These are phyloP conservation scores for Diplocarpon rosae DNA, from an alignment of 2,329 filamentous ascomycete species.

Conservation along the genomic window DNA sequence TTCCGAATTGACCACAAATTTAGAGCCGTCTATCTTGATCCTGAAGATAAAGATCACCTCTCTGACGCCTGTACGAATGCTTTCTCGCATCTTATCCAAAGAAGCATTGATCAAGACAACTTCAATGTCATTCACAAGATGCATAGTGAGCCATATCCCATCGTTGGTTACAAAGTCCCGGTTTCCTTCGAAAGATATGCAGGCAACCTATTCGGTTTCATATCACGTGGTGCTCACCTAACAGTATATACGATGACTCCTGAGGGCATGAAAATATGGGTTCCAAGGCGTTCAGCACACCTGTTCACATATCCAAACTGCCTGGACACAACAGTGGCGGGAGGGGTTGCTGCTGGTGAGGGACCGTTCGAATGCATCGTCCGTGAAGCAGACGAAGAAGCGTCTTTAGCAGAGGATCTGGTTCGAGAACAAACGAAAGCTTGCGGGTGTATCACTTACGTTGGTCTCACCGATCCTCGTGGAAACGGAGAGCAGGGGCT, in stretches of 20 bases:
- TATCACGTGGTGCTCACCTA: conserved; percentile 54
- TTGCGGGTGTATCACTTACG: conserved; percentile 55
- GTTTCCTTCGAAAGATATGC: conserved; percentile 16
- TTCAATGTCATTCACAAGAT: conserved; percentile 31
- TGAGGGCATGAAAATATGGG: conserved; percentile 53
- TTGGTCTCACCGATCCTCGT: conserved; percentile 48
- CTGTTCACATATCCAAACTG: conserved; percentile 66
- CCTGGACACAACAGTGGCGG: conserved; percentile 72
- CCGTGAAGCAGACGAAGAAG: conserved; percentile 65
- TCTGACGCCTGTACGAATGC: conserved; percentile 29
- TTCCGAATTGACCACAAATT: conserved; percentile 29
- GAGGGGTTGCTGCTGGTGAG: conserved; percentile 60
- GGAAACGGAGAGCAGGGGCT: conserved; percentile 49
- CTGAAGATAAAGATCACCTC: conserved; percentile 20
- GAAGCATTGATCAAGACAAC: conserved; percentile 27
- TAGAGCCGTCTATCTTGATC: conserved; percentile 27
- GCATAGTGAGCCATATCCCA: conserved; percentile 33
- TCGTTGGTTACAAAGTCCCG: conserved; percentile 15
- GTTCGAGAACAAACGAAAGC: conserved; percentile 41
- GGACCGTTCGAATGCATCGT: conserved; percentile 56
- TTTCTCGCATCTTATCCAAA: conserved; percentile 32
- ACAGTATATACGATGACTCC: conserved; percentile 47
- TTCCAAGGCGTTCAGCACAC: conserved; percentile 51
- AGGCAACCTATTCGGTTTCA: conserved; percentile 49
- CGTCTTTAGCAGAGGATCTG: conserved; percentile 49